These are phyloP conservation scores for Cutaneotrichosporon cyanovorans DNA, from an alignment of 1,284 basidiomycete species.

Conservation along the genomic window DNA sequence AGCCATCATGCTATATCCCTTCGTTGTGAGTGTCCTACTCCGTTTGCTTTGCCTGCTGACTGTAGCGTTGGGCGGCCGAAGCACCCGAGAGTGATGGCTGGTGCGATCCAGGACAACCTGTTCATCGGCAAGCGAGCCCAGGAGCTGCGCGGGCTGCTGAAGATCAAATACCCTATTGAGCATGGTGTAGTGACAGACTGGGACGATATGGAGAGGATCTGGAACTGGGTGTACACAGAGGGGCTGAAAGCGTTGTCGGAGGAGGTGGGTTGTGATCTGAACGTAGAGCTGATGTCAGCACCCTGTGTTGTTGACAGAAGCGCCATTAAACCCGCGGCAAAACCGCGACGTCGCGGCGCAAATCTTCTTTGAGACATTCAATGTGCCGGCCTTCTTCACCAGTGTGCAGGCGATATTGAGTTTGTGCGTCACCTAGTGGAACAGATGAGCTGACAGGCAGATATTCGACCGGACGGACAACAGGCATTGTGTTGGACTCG, in stretches of 20 bases:
- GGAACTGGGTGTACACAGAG: constrained; percentile 92
- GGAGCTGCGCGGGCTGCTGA: constrained; percentile 84
- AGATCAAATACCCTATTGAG: constrained; percentile 98
- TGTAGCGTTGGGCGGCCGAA: constrained; percentile 88
- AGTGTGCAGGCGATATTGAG: constrained; percentile 96
- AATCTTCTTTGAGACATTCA: constrained; percentile 99
- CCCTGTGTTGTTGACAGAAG: constrained; percentile 90
- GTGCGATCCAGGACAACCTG: constrained; percentile 57
- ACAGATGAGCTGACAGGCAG: constrained; percentile 49
- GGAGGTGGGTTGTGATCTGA: constrained; percentile 60
- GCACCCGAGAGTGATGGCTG: constrained; percentile 93
- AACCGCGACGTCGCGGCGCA: constrained; percentile 93
- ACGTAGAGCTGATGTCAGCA: constrained; percentile 54
- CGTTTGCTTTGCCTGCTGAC: neutral
- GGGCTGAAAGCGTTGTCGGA: constrained; percentile 89
- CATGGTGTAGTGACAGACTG: constrained; percentile 84
- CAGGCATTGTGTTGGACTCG: constrained; percentile 96
- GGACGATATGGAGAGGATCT: constrained; percentile 99
- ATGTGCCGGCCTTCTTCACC: constrained; percentile 94
- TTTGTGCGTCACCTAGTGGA: constrained; percentile 54
- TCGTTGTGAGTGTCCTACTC: constrained; percentile 68
- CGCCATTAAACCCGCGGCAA: constrained; percentile 85
- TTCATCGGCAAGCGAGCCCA: constrained; percentile 92
- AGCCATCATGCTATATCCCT: constrained; percentile 96
- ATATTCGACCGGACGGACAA: constrained; percentile 98